Evolutionary conservation across 441 rosid genomes (phyloP).

Genomic region (Adansonia madagascariensis): DNA sequence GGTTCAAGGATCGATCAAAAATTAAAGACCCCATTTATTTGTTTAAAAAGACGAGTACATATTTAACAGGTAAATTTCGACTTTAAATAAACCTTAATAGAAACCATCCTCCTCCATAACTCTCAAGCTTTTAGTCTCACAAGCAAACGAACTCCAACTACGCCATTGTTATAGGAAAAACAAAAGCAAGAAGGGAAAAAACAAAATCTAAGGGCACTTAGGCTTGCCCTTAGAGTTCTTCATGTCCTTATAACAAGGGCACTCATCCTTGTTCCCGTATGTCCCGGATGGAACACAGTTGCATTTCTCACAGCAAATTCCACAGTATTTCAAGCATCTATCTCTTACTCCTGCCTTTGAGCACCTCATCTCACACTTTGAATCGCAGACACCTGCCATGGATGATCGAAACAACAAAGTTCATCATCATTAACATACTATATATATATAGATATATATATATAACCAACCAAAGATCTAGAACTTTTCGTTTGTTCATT

Average conservation of each 20-base stretch:
- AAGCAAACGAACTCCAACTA: too few relatives aligned
- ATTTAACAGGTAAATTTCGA: background rate
- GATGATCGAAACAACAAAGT: conserved; percentile 17
- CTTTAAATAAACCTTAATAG: too few relatives aligned
- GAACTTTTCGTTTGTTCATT: background rate
- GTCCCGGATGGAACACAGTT: conserved; percentile 69
- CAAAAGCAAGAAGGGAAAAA: too few relatives aligned
- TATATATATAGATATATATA: conserved; percentile 5
- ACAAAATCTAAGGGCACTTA: conserved; percentile 49
- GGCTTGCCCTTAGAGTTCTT: conserved; percentile 53
- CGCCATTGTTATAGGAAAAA: too few relatives aligned
- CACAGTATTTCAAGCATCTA: conserved; percentile 62
- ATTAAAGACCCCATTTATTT: background rate
- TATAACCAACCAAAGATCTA: background rate
- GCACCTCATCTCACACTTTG: conserved; percentile 54
- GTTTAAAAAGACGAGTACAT: background rate
- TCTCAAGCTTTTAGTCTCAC: too few relatives aligned
- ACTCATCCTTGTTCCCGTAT: conserved; percentile 58
- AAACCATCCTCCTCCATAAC: too few relatives aligned
- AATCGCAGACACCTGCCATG: conserved; percentile 43
- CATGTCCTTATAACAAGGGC: conserved; percentile 62
- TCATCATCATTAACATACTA: background rate
- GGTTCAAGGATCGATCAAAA: background rate
- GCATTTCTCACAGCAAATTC: conserved; percentile 61
- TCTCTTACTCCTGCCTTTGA: conserved; percentile 47